phyloP scores from a whole-genome alignment of 108 stramenopile genomes.

The Cyclostephanos tholiformis region DNA sequence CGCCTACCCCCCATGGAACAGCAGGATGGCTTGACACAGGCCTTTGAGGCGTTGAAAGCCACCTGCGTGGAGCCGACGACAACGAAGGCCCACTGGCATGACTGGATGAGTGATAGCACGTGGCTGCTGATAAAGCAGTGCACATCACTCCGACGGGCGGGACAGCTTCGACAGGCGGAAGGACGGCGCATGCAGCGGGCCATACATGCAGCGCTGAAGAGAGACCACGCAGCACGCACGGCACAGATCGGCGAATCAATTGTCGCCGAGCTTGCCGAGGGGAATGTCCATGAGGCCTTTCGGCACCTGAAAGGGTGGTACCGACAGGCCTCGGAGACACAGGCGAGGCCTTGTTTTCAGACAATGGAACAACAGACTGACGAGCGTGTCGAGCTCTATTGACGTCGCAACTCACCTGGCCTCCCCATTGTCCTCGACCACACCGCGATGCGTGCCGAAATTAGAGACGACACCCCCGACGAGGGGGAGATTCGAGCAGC shows the following conservation, averaged over 20 bases:
- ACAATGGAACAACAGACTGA: too few species aligned
- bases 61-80: not conserved
- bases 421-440: conserved; percentile 1
- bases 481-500: not conserved
- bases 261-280: not conserved
- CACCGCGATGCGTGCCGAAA: too few species aligned
- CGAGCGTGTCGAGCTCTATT: too few species aligned
- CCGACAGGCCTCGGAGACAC: too few species aligned
- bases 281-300: not conserved
- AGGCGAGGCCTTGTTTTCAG: not conserved
- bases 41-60: not conserved
- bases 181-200: not conserved
- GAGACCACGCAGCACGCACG: too few species aligned
- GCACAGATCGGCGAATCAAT: not conserved
- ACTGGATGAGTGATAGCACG: not conserved
- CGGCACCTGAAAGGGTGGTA: conserved; percentile 6
- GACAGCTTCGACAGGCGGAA: not conserved
- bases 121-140: not conserved
- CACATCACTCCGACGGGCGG: not conserved
- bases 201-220: not conserved
- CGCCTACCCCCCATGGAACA: too few species aligned
- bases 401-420: not conserved
- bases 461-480: too few species aligned
- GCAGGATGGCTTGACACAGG: not conserved
- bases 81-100: not conserved